Evolutionary conservation across 805 yeast species (phyloP).

Genomic region (Brettanomyces custersianus): DNA sequence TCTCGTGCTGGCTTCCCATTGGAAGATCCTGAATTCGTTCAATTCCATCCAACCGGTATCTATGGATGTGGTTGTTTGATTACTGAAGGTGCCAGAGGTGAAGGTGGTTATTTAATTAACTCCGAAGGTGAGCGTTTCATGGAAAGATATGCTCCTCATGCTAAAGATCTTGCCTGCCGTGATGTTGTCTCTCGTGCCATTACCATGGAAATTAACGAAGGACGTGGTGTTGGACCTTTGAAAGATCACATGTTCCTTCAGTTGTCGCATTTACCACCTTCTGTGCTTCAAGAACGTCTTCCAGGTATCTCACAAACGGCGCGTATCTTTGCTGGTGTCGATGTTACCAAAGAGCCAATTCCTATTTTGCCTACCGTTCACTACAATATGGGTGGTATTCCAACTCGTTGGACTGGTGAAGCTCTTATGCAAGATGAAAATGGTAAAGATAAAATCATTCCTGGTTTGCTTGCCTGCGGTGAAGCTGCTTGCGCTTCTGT

Average conservation of each 20-base stretch:
- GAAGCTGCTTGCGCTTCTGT: conserved; percentile 99
- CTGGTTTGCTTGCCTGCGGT: conserved; percentile 95
- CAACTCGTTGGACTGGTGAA: conserved; percentile 97
- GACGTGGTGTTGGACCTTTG: conserved; percentile 97
- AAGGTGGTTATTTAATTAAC: conserved; percentile 95
- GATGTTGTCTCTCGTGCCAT: conserved; percentile 98
- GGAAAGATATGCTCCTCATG: conserved; percentile 99
- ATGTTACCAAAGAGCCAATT: conserved; percentile 98
- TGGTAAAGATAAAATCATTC: conserved; percentile 86
- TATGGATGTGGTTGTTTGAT: conserved; percentile 98
- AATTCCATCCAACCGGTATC: conserved; percentile 99
- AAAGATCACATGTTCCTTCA: conserved; percentile 95
- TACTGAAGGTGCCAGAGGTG: conserved; percentile 99
- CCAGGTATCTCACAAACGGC: conserved; percentile 99
- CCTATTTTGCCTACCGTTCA: conserved; percentile 98
- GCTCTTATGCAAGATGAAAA: conserved; percentile 71
- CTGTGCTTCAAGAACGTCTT: conserved; percentile 86
- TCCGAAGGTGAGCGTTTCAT: conserved; percentile 98
- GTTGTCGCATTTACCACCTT: conserved; percentile 87
- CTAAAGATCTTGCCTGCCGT: conserved; percentile 96
- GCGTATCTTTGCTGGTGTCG: conserved; percentile 97
- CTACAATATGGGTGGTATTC: conserved; percentile 99
- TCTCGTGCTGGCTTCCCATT: conserved; percentile 96
- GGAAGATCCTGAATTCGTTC: conserved; percentile 95
- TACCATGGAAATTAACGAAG: conserved; percentile 97